Conservation (phyloP, 331 rosid species). For the Malus hybrid region DNA sequence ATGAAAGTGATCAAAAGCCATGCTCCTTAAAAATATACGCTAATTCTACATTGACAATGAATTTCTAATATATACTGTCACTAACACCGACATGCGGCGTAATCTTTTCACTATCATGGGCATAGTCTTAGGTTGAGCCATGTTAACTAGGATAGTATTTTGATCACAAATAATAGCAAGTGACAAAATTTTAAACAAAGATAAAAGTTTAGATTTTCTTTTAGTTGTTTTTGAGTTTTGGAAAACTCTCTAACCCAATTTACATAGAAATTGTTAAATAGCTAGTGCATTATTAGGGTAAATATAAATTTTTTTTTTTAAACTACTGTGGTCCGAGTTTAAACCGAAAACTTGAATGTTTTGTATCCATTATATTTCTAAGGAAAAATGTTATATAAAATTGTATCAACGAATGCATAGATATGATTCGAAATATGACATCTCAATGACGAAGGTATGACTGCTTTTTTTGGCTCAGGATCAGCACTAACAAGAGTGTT, state of each 20-base stretch:
- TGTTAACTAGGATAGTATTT: neutral
- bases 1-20: too few species aligned
- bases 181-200: too few species aligned
- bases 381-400: too few species aligned
- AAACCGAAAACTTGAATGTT: neutral
- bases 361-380: too few species aligned
- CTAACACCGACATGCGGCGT: too few species aligned
- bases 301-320: too few species aligned
- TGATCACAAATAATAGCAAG: neutral
- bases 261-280: too few species aligned
- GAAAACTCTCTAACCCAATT: neutral
- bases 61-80: neutral
- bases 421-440: neutral
- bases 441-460: neutral
- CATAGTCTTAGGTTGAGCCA: neutral
- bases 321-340: too few species aligned
- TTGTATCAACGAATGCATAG: neutral
- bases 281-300: neutral
- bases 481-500: neutral
- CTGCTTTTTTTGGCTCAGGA: too few species aligned
- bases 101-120: neutral
- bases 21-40: neutral
- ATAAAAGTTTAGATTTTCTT: neutral
- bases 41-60: neutral
- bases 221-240: neutral